These are phyloP conservation scores for Pyracantha coccinea DNA, from an alignment of 331 rosid genomes.

Conservation along the genomic window DNA sequence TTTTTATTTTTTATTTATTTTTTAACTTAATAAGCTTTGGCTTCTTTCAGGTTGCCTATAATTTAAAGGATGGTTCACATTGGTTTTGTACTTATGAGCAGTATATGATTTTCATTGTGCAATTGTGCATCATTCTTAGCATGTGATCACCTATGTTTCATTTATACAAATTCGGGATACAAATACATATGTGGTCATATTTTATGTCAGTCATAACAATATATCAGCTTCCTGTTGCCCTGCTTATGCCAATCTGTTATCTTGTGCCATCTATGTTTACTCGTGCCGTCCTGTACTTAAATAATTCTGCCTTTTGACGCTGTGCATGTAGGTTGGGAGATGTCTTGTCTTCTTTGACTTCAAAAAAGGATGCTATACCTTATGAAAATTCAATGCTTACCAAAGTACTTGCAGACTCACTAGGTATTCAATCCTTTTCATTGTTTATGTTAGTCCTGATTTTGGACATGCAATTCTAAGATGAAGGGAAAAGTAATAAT, in stretches of 20 bases:
- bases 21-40: background rate
- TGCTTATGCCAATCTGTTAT: background rate
- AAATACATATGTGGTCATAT: background rate
- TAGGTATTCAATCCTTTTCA: conserved; percentile 44
- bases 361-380: conserved; percentile 75
- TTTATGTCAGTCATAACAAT: background rate
- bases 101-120: background rate
- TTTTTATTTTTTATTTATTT: background rate
- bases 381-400: conserved; percentile 81
- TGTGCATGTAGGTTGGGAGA: conserved; percentile 78
- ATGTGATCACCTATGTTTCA: background rate
- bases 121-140: background rate
- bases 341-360: conserved; percentile 87
- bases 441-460: conserved; percentile 9
- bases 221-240: background rate
- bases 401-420: conserved; percentile 67
- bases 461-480: background rate
- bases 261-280: background rate
- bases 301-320: conserved; percentile 5
- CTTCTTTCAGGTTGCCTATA: background rate
- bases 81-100: background rate
- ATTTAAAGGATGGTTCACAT: background rate
- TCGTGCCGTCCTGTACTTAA: background rate
- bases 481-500: background rate
- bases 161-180: background rate